Conservation (phyloP, 2,329 filamentous ascomycete genomes). For the Chalara sp. region DNA sequence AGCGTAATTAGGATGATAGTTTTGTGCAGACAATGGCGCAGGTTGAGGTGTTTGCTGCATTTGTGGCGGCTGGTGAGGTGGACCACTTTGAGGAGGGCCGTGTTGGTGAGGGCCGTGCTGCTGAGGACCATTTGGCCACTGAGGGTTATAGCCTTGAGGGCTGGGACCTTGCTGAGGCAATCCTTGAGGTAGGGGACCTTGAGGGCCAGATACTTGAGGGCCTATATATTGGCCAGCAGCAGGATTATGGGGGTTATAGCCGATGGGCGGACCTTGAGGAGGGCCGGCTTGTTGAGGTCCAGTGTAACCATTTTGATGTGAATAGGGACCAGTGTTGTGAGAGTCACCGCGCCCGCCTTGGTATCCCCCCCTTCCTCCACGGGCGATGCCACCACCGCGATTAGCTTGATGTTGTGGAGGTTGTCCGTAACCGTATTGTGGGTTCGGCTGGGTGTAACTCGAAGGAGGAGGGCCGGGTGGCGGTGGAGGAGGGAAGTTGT, state of each 20-base stretch:
- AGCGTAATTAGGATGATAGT: constrained; percentile 54
- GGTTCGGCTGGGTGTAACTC: constrained; percentile 20
- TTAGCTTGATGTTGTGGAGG: constrained; percentile 17
- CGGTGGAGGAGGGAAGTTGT: constrained; percentile 28
- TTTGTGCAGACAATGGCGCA: constrained; percentile 42
- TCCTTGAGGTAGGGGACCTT: constrained; percentile 14
- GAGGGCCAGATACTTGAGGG: constrained; percentile 24
- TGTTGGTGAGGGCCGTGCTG: constrained; percentile 19
- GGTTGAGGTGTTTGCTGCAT: constrained; percentile 26
- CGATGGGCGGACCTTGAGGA: constrained; percentile 17
- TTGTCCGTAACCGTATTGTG: constrained; percentile 23
- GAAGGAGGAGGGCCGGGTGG: constrained; percentile 24
- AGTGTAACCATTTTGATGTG: constrained; percentile 21
- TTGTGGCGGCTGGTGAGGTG: constrained; percentile 21
- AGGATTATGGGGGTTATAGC: constrained; percentile 23
- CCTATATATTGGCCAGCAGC: constrained; percentile 26
- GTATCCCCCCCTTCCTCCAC: constrained; percentile 24
- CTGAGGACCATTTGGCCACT: constrained; percentile 19
- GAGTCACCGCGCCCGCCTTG: constrained; percentile 24
- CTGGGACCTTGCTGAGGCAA: constrained; percentile 11
- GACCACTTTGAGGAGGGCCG: constrained; percentile 17
- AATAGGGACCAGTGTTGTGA: constrained; percentile 20
- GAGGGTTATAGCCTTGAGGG: constrained; percentile 17
- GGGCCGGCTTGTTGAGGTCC: constrained; percentile 13
- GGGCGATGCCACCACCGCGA: constrained; percentile 24